Conservation (phyloP, 805 yeast species). For the Komagataella ulmi region DNA sequence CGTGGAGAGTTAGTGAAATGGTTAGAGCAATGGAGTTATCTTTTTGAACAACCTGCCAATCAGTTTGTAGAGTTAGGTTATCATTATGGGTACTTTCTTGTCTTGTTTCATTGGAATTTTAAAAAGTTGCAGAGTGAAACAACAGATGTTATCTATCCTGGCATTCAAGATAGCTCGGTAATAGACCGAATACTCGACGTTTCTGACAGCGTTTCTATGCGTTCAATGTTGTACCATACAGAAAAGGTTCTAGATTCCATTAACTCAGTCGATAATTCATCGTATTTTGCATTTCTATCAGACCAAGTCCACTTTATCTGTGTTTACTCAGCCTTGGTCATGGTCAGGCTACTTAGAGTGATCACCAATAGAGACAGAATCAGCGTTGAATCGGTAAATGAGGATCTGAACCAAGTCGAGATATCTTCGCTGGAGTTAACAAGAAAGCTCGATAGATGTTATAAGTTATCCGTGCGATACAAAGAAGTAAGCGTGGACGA, state of each 20-base stretch:
- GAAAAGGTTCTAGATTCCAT: conserved; percentile 25
- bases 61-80: conserved; percentile 67
- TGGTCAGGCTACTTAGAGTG: conserved; percentile 16
- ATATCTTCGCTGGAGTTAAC: conserved; percentile 6
- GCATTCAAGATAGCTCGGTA: background rate
- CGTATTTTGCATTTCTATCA: conserved; percentile 55
- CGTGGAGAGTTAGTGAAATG: conserved; percentile 40
- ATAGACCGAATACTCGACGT: conserved; percentile 1
- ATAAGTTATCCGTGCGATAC: conserved; percentile 4
- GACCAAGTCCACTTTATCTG: conserved; percentile 53
- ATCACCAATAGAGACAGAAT: conserved; percentile 3
- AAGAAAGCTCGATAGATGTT: conserved; percentile 5
- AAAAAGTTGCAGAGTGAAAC: conserved; percentile 2
- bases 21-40: conserved; percentile 57
- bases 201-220: conserved; percentile 11
- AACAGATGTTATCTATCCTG: background rate
- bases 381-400: conserved; percentile 3
- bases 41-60: conserved; percentile 56
- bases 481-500: conserved; percentile 6
- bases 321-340: conserved; percentile 25
- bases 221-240: conserved; percentile 26
- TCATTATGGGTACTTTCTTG: conserved; percentile 43
- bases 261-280: conserved; percentile 24
- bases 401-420: conserved; percentile 3
- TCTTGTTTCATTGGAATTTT: conserved; percentile 26